These are phyloP conservation scores for Pythium rishiriense DNA, from an alignment of 352 stramenopile genomes.

Conservation along the genomic window DNA sequence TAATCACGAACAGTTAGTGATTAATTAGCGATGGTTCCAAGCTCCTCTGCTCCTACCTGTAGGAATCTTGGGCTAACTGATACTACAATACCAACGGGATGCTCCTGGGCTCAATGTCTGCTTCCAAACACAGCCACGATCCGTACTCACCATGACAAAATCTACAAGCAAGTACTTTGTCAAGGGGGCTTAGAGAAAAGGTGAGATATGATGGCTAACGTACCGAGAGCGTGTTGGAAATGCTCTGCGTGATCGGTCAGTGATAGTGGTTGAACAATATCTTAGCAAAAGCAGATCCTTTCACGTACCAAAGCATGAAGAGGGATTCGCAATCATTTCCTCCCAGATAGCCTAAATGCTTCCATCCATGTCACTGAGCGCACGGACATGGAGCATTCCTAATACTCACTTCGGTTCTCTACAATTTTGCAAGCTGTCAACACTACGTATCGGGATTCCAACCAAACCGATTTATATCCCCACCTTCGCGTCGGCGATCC, in stretches of 20 bases:
- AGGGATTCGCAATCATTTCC: conserved; percentile 87
- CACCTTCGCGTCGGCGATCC: conserved; percentile 63
- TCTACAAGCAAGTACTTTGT: conserved; percentile 34
- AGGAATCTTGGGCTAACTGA: conserved; percentile 82
- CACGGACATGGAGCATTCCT: too few species aligned
- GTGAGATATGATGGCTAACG: neutral
- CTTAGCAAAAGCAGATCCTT: neutral
- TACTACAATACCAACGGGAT: conserved; percentile 48
- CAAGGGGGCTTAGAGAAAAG: conserved; percentile 2
- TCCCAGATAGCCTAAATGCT: conserved; percentile 80
- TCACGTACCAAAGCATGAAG: conserved; percentile 67
- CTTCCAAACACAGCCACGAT: neutral
- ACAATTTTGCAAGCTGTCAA: neutral
- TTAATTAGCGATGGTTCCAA: neutral
- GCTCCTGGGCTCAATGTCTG: neutral
- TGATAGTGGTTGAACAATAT: neutral
- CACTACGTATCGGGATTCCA: neutral
- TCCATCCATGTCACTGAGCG: too few species aligned
- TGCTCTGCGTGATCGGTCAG: conserved; percentile 40
- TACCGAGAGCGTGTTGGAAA: conserved; percentile 74
- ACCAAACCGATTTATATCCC: neutral
- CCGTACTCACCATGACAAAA: conserved; percentile 64
- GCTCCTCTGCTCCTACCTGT: conserved; percentile 38
- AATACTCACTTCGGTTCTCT: conserved; percentile 29
- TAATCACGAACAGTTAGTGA: conserved; percentile 18